These are phyloP conservation scores for Alternaria incomplexa DNA, from an alignment of 2,329 filamentous ascomycete genomes.

Conservation along the genomic window DNA sequence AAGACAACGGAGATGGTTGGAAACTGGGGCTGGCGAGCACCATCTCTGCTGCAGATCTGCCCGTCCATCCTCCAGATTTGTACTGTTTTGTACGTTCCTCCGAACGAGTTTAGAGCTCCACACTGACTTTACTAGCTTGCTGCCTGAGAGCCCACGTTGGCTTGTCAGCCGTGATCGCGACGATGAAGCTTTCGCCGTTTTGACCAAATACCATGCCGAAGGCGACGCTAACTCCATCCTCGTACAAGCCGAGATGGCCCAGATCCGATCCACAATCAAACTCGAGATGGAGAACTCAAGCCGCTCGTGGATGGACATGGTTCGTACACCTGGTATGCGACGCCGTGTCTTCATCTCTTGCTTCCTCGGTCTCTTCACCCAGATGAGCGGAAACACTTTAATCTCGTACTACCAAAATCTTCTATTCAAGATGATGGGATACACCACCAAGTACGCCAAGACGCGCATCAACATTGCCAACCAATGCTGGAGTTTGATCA, in stretches of 20 bases:
- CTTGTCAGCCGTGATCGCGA: conserved; percentile 59
- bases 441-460: conserved; percentile 45
- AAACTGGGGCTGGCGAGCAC: conserved; percentile 59
- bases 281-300: conserved; percentile 62
- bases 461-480: conserved; percentile 51
- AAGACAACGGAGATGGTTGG: conserved; percentile 53
- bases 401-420: conserved; percentile 48
- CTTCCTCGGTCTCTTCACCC: conserved; percentile 48
- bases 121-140: conserved; percentile 32
- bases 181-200: conserved; percentile 49
- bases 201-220: conserved; percentile 53
- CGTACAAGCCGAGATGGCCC: conserved; percentile 64
- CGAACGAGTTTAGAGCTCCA: not conserved
- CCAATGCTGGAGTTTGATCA: conserved; percentile 52
- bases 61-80: conserved; percentile 55
- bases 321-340: conserved; percentile 55
- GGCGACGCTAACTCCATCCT: conserved; percentile 47
- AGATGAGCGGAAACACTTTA: conserved; percentile 50
- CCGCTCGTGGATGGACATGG: conserved; percentile 60
- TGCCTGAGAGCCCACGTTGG: conserved; percentile 54
- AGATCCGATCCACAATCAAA: conserved; percentile 64
- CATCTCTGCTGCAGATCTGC: conserved; percentile 57
- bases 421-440: conserved; percentile 49
- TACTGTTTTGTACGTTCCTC: conserved; percentile 39
- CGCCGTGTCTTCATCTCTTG: conserved; percentile 41